Conservation (phyloP, 805 yeast species). For the Geotrichum ghanense region DNA sequence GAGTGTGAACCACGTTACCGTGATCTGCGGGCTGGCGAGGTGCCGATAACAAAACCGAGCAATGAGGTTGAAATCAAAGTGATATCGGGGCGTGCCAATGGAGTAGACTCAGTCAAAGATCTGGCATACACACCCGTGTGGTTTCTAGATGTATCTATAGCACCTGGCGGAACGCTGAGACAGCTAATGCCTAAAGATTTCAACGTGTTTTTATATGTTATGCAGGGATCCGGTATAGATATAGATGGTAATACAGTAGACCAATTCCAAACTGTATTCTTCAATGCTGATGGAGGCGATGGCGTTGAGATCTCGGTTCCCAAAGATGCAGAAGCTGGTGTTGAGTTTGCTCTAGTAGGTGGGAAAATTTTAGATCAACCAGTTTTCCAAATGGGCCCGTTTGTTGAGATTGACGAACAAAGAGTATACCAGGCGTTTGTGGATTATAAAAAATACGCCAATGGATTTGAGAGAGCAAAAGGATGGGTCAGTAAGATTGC, state of each 20-base stretch:
- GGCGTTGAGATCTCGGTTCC: conserved; percentile 16
- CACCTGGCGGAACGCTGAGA: conserved; percentile 53
- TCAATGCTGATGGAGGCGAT: conserved; percentile 18
- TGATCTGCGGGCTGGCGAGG: conserved; percentile 57
- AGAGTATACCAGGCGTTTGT: conserved; percentile 54
- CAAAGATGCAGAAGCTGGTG: conserved; percentile 11
- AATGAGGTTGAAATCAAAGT: conserved; percentile 52
- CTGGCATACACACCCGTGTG: conserved; percentile 75
- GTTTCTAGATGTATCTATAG: conserved; percentile 53
- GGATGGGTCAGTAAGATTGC: conserved; percentile 22
- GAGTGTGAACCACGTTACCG: conserved; percentile 64
- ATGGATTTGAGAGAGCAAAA: conserved; percentile 21
- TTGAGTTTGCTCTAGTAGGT: conserved; percentile 14
- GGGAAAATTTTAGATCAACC: conserved; percentile 27
- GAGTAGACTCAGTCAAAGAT: conserved; percentile 59
- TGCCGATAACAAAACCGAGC: conserved; percentile 55
- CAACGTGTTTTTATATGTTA: conserved; percentile 22
- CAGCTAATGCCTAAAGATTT: conserved; percentile 49
- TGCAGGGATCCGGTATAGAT: conserved; percentile 17
- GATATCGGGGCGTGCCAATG: conserved; percentile 67
- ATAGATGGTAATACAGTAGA: conserved; percentile 14
- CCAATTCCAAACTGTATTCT: conserved; percentile 14
- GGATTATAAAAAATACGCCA: conserved; percentile 44
- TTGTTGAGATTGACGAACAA: conserved; percentile 59
- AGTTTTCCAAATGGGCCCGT: conserved; percentile 79